Percentiles rank a stretch among this genome's conserved stretches.
phyloP scores from a whole-genome alignment of 805 yeast genomes.

The Teunomyces lycoperdinae region DNA sequence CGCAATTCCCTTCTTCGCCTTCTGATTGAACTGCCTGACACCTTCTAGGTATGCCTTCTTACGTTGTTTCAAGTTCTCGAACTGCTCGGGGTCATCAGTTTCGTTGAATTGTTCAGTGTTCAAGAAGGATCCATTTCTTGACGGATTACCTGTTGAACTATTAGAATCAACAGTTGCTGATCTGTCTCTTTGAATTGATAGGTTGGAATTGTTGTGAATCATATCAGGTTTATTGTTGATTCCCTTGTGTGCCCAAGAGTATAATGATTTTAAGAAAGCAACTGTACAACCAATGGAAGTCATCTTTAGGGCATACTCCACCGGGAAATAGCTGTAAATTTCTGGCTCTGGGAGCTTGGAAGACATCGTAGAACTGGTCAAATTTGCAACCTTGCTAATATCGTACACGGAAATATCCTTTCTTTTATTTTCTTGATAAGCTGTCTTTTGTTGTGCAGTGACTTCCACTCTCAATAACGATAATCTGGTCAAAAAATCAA shows the following conservation, averaged over 20 bases:
- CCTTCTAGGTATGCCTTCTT: slow-evolving; percentile 81
- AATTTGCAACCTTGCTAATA: slow-evolving; percentile 67
- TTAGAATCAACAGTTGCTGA: slow-evolving; percentile 31
- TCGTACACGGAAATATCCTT: slow-evolving; percentile 72
- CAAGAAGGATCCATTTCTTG: slow-evolving; percentile 30
- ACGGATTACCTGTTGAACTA: slow-evolving; percentile 20
- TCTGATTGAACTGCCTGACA: slow-evolving; percentile 73
- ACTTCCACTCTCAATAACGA: slow-evolving; percentile 72
- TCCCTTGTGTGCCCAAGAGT: slow-evolving; percentile 81
- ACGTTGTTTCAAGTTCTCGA: slow-evolving; percentile 78
- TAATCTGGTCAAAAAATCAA: slow-evolving; percentile 71
- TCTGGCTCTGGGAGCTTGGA: slow-evolving; percentile 57
- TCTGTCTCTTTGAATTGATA: slow-evolving; percentile 17
- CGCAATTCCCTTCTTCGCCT: slow-evolving; percentile 77
- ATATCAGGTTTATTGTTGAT: slow-evolving; percentile 10
- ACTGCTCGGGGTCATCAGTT: slow-evolving; percentile 74
- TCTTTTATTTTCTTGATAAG: slow-evolving; percentile 38
- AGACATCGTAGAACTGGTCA: slow-evolving; percentile 66
- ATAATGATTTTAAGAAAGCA: slow-evolving; percentile 74
- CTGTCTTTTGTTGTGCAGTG: slow-evolving; percentile 62
- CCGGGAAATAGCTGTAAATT: slow-evolving; percentile 54
- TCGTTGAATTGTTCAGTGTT: slow-evolving; percentile 27
- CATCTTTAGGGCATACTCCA: slow-evolving; percentile 82
- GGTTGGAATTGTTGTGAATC: neutral
- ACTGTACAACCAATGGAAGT: slow-evolving; percentile 77